Evolutionary conservation across 805 yeast genomes (phyloP).

Genomic region (Brettanomyces naardenensis): DNA sequence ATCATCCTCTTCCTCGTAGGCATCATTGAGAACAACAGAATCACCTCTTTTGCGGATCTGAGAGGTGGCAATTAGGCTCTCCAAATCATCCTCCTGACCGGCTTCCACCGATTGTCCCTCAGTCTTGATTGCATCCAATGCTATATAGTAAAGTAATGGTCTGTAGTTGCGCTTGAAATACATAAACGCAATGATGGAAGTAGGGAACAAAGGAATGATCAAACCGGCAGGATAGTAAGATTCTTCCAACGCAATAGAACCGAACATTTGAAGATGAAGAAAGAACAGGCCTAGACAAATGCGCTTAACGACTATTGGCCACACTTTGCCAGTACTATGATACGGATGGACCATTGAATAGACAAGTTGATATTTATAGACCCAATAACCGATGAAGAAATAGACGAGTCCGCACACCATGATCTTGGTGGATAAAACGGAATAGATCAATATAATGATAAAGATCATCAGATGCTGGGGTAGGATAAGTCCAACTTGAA

Average conservation of each 20-base stretch:
- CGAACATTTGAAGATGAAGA: constrained; percentile 57
- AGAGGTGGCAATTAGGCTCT: constrained; percentile 6
- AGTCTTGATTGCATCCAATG: constrained; percentile 47
- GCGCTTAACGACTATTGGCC: constrained; percentile 57
- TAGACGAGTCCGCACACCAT: constrained; percentile 51
- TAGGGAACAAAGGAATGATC: constrained; percentile 40
- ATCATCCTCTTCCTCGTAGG: constrained; percentile 3
- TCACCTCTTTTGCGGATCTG: constrained; percentile 4
- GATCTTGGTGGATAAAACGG: constrained; percentile 54
- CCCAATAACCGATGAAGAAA: constrained; percentile 48
- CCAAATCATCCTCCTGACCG: constrained; percentile 15
- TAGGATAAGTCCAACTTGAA: constrained; percentile 52
- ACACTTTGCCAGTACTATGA: constrained; percentile 58
- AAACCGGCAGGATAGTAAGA: constrained; percentile 42
- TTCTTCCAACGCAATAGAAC: constrained; percentile 53
- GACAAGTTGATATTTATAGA: constrained; percentile 53
- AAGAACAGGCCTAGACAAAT: constrained; percentile 46
- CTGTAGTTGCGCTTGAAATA: constrained; percentile 47
- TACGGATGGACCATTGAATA: constrained; percentile 58
- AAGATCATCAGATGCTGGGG: constrained; percentile 57
- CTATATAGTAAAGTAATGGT: constrained; percentile 48
- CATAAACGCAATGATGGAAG: constrained; percentile 37
- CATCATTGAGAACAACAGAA: constrained; percentile 9
- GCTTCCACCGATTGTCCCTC: constrained; percentile 25
- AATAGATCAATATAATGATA: constrained; percentile 49